Conservation (phyloP, 768 basidiomycete genomes). For the Coprinopsis strossmayeri region DNA sequence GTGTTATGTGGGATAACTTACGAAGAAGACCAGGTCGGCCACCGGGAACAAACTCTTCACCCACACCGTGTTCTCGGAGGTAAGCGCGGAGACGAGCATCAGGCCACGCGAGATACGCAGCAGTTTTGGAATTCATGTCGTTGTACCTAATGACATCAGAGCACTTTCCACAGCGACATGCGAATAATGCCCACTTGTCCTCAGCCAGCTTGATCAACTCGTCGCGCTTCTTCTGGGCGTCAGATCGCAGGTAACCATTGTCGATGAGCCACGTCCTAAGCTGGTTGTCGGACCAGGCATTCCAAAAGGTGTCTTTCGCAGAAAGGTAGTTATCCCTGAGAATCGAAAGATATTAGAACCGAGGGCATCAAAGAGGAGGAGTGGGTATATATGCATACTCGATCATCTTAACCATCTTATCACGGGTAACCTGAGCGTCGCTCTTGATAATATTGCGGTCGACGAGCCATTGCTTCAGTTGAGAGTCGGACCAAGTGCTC, state of each 20-base stretch:
- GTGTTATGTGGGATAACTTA: slow-evolving; percentile 22
- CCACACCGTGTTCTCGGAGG: slow-evolving; percentile 68
- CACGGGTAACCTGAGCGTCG: slow-evolving; percentile 56
- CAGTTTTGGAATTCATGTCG: slow-evolving; percentile 33
- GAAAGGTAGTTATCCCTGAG: slow-evolving; percentile 64
- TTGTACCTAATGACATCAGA: slow-evolving; percentile 38
- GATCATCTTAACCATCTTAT: slow-evolving; percentile 74
- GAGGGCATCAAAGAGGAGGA: neutral
- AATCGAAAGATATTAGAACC: neutral
- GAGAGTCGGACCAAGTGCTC: slow-evolving; percentile 69
- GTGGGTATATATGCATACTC: slow-evolving; percentile 32
- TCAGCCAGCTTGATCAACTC: slow-evolving; percentile 70
- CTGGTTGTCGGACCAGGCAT: slow-evolving; percentile 68
- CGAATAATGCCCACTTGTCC: slow-evolving; percentile 44
- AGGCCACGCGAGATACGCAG: slow-evolving; percentile 82
- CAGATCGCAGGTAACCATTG: slow-evolving; percentile 56
- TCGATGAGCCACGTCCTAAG: slow-evolving; percentile 70
- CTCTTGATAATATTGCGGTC: slow-evolving; percentile 66
- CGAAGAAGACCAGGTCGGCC: slow-evolving; percentile 74
- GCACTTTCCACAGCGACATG: neutral
- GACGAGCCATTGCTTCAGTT: slow-evolving; percentile 76
- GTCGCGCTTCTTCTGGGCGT: slow-evolving; percentile 63
- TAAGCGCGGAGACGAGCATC: slow-evolving; percentile 90
- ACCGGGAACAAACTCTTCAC: slow-evolving; percentile 61
- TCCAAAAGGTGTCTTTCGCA: slow-evolving; percentile 53